Base-by-base conservation (phyloP, 805 yeast species). In the Teunomyces panamensis region DNA sequence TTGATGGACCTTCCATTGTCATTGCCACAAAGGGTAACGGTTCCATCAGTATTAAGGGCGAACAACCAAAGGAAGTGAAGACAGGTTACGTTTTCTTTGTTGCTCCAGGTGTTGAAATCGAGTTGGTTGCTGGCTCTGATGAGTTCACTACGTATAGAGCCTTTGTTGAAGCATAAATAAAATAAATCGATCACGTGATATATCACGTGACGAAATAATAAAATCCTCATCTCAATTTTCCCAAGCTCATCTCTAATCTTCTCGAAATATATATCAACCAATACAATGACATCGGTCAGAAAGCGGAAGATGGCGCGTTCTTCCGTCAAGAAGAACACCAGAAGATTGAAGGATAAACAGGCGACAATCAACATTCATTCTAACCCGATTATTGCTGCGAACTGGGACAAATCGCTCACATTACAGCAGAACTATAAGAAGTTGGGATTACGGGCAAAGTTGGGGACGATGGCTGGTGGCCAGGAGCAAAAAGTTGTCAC, bases 71-170 rank as follows among this genome's bases (percentile, higher is more conserved):
- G 43, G 74, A 73, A 34, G 83, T 83, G 44, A 75, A 78, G 55
- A 69, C 87, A 7, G 99, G 99, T 45, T 84, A 71, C 56, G 90
- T 90, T 14, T 92, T 78, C 69, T 92, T 89, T 67, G 83, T 89
- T 58, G 92, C 91, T 6, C 95, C 98, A 39, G 79, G 75, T 39
- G 80, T 80, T 30, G 83, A 79, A 45, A 69, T 91, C 50, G 85
- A 81, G 56, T 69, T 91, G 55, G 68, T 67, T 39, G 73, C 86
- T 29, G 63, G 69, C 14, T 76, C 79, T 48, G 62, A 68, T 24
- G 77, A 73, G 36, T 84, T 92, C 63, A 87, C 91, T 35, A 75
- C 91, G 30, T 94, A 91, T 71, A 85, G 96, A 69, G 98, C 99
- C 5, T 89, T 85, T 65, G 89, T 85, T 57, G 96, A 89, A 71